phyloP scores from a whole-genome alignment of 331 rosid species.

The Quercus tomentella region DNA sequence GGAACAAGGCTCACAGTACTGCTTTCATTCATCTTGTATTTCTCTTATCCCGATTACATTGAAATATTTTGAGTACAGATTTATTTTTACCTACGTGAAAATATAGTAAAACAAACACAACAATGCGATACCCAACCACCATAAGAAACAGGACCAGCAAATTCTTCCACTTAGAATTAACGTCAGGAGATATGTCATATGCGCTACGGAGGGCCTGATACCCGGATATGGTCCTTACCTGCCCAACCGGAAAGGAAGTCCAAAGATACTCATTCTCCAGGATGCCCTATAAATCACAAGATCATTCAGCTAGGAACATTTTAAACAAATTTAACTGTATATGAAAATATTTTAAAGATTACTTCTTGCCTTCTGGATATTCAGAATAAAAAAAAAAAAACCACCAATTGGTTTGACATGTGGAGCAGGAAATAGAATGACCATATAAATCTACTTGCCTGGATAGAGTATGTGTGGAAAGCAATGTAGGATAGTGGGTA shows the following conservation, averaged over 20 bases:
- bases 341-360: not conserved
- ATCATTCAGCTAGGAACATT: not conserved
- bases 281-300: constrained; percentile 55
- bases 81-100: constrained; percentile 43
- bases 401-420: not conserved
- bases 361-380: not conserved
- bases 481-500: constrained; percentile 86
- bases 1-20: constrained; percentile 19
- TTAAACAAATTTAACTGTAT: not conserved
- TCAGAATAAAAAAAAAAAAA: not conserved
- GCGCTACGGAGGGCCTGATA: constrained; percentile 75
- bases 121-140: constrained; percentile 77
- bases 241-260: constrained; percentile 81
- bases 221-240: constrained; percentile 90
- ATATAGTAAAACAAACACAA: constrained; percentile 54
- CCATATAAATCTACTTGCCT: constrained; percentile 45
- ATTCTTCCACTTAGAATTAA: constrained; percentile 80
- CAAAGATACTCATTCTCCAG: constrained; percentile 93
- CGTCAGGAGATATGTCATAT: constrained; percentile 64
- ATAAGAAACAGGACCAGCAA: constrained; percentile 81
- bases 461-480: constrained; percentile 89
- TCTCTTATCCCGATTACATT: constrained; percentile 52
- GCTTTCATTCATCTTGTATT: constrained; percentile 47
- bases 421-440: not conserved
- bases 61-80: constrained; percentile 36